These are phyloP conservation scores for Epithemia pelagica DNA, from an alignment of 108 stramenopile species.

Conservation along the genomic window DNA sequence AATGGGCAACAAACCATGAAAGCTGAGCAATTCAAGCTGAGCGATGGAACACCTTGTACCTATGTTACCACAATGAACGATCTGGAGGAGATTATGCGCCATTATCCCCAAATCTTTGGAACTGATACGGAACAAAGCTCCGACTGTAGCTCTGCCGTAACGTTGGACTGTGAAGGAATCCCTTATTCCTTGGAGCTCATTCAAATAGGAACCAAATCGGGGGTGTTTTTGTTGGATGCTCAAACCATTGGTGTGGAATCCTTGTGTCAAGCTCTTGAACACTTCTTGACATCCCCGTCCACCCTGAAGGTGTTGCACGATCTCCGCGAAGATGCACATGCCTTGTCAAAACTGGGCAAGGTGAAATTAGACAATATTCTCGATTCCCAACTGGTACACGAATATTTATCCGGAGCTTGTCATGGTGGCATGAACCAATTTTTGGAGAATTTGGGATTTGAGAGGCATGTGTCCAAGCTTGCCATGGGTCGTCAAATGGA, in stretches of 20 bases:
- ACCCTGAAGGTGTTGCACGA: conserved; percentile 18
- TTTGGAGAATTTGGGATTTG: not conserved
- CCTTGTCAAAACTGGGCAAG: not conserved
- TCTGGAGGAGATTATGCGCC: not conserved
- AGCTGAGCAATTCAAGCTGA: not conserved
- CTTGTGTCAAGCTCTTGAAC: not conserved
- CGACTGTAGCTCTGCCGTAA: no score
- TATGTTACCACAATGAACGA: not conserved
- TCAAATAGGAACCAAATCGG: conserved; percentile 3
- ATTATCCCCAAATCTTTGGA: not conserved
- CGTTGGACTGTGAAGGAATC: conserved; percentile 11
- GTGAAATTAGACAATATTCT: not conserved
- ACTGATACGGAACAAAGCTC: not conserved
- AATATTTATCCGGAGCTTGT: not conserved
- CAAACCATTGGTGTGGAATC: not conserved
- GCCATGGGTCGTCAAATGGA: not conserved
- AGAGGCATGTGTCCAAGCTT: not conserved
- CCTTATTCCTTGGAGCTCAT: conserved; percentile 1
- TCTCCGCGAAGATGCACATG: conserved; percentile 11
- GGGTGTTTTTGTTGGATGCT: not conserved
- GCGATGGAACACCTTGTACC: not conserved
- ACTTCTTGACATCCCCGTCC: not conserved
- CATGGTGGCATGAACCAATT: conserved; percentile 1
- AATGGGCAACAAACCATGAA: not conserved
- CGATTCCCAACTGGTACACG: conserved; percentile 6